Base-by-base conservation (phyloP, 2,329 filamentous ascomycete species). In the Epichloe bromicola region DNA sequence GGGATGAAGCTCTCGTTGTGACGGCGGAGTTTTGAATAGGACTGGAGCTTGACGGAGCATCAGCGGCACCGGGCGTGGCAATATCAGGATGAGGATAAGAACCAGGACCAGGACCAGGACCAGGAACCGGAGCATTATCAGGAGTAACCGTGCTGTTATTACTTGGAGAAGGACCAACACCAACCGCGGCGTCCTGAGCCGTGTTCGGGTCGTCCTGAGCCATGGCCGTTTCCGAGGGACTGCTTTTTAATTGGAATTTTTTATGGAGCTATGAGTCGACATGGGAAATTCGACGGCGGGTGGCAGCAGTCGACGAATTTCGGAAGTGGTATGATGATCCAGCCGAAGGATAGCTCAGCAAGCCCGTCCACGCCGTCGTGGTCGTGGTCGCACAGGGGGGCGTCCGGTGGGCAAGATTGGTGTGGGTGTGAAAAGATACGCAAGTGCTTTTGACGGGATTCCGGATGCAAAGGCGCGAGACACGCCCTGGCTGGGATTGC, bases 261-360 rank as follows among this genome's bases (percentile, higher is more conserved):
- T 66, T 65, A 66, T 66, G 64, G 64, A 65, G 64, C 63, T 60
- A 54, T 56, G 59, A 60, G 53, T 56, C 56, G 58, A 63, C 57
- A 64, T 63, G 59, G 54, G 52, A 48, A 46, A 39, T 46, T 52
- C 46, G 63, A 60, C 54, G 58, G 59, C 53, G 55, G 57, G 55
- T 51, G 49, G 23, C 45, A 41, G 44, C 48, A 51, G 44, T 45
- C 48, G 51, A 17, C 33, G 51, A 39, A 20, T 26, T 43, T 48
- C 45, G 42, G 41, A 48, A 39, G 48, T 46, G 44, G 48, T 48
- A 44, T 33, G 44, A 37, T 26, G 23, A 30, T 36, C 50, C 50
- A 51, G 50, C 20, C 17, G 33, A n/a, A 46, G 34, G 45, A 51
- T 19, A 38, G 43, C 43, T 48, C 14, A 43, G 39, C 39, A 49